These are phyloP conservation scores for Arabis alpina DNA, from an alignment of 345 rosid genomes.

Conservation along the genomic window DNA sequence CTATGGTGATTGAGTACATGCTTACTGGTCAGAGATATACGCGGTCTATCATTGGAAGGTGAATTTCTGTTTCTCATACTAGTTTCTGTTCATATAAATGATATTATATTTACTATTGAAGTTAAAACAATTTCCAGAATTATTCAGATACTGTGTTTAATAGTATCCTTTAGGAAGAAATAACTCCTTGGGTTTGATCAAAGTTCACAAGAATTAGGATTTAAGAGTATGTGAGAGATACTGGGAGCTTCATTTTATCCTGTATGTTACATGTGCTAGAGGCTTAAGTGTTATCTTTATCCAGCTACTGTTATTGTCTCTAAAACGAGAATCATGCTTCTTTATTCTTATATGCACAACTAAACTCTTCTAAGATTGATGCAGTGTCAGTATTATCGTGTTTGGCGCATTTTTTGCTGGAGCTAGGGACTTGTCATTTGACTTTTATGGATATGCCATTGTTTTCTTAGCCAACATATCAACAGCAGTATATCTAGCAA, in stretches of 20 bases:
- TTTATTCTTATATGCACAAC: slow-evolving; percentile 47
- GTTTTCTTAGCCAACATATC: slow-evolving; percentile 88
- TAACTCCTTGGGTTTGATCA: slow-evolving; percentile 10
- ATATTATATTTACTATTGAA: neutral
- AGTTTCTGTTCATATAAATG: no score
- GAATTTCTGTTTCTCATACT: slow-evolving; percentile 14
- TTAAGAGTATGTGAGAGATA: slow-evolving; percentile 6
- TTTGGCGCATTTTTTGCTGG: slow-evolving; percentile 95
- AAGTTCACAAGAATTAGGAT: slow-evolving; percentile 1
- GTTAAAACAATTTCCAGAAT: neutral
- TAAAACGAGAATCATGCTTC: slow-evolving; percentile 31
- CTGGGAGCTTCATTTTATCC: slow-evolving; percentile 11
- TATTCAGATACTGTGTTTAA: neutral
- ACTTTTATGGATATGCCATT: slow-evolving; percentile 84
- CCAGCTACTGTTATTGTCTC: slow-evolving; percentile 9
- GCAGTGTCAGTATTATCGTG: slow-evolving; percentile 91
- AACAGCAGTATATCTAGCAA: slow-evolving; percentile 92
- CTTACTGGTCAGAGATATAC: slow-evolving; percentile 82
- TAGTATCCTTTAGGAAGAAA: slow-evolving; percentile 9
- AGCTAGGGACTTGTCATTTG: slow-evolving; percentile 95
- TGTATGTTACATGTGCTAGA: slow-evolving; percentile 15
- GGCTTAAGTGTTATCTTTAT: slow-evolving; percentile 21
- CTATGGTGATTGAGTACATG: slow-evolving; percentile 87
- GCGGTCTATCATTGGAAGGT: slow-evolving; percentile 82
- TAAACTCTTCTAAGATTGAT: slow-evolving; percentile 55